Evolutionary conservation across 2,329 filamentous ascomycete genomes (phyloP), one percentile per base, ranked within the genome.

Genomic region (Verticillium klebahnii): DNA sequence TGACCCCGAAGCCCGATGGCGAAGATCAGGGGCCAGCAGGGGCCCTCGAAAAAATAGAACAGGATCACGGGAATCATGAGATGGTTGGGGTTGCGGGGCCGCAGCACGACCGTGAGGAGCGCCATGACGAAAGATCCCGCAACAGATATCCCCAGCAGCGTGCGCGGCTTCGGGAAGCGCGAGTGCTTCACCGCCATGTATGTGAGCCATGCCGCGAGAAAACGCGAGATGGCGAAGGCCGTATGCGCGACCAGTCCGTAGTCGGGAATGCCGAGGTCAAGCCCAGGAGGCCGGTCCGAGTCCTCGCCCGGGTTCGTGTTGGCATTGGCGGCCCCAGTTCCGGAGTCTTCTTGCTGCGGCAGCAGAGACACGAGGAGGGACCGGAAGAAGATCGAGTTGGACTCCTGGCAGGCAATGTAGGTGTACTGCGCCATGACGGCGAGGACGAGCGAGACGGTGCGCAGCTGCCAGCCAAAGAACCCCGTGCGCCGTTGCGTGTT

Each of bases 11-110:
- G 87, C 3, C 89, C 90, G 14, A 95, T 82, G 3, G 90, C 87
- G 67, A 93, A 92, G 63, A 95, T 88, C 1, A 93, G 87, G 0
- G 93, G 92, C 80, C 91, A 96, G 67, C 92, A 85, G 59, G 92
- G 91, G 0, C 89, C 90, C 73, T 94, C 91, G 69, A 91, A 92
- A 74, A 96, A 92, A 66, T 92, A 88, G 65, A 90, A 89, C 32
- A 93, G 68, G 45, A 88, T 80, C 2, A 90, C 77, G 66, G 91
- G 88, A n/a, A 85, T 79, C 29, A 79, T 75, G 29, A 87, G 72
- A 0, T 83, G 66, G 65, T 85, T 80, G 0, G 82, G 75, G 61
- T 84, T 76, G 1, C 66, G 60, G 3, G 77, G 77, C 3, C 72
- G 73, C 11, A 86, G 64, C 2, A 80, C 74, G 36, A 83, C 79